A percentile compares a stretch with the other conserved stretches of the same genome.
Evolutionary conservation across 805 yeast species (phyloP).

Genomic region (Schwanniomyces yamadae): DNA sequence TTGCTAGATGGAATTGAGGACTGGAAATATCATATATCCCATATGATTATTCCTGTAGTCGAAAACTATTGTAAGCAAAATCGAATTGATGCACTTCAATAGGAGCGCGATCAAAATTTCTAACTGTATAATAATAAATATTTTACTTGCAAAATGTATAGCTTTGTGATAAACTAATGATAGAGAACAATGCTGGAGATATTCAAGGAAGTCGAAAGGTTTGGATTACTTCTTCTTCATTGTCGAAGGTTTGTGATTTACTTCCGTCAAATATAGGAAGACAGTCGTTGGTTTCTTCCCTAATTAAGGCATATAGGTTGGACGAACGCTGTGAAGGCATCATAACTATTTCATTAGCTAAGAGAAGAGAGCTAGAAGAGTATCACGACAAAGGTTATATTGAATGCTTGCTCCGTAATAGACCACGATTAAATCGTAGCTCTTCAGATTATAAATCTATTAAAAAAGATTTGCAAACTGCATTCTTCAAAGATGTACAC

Average conservation of each 20-base stretch:
- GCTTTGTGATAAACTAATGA: not conserved
- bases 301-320: slow-evolving; percentile 44
- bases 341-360: slow-evolving; percentile 23
- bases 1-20: slow-evolving; percentile 7
- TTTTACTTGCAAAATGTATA: not conserved
- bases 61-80: slow-evolving; percentile 9
- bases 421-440: slow-evolving; percentile 16
- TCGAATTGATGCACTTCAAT: slow-evolving; percentile 2
- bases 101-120: not conserved
- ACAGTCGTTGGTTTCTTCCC: slow-evolving; percentile 42
- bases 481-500: slow-evolving; percentile 1
- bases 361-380: slow-evolving; percentile 36
- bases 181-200: not conserved
- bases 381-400: slow-evolving; percentile 53
- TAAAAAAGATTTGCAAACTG: slow-evolving; percentile 3
- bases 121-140: not conserved
- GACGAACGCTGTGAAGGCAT: slow-evolving; percentile 22
- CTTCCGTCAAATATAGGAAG: slow-evolving; percentile 56
- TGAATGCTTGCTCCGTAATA: slow-evolving; percentile 31
- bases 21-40: slow-evolving; percentile 8
- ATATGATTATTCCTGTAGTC: slow-evolving; percentile 5
- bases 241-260: slow-evolving; percentile 30
- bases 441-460: slow-evolving; percentile 2
- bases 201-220: slow-evolving; percentile 13
- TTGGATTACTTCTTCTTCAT: slow-evolving; percentile 19